A percentile compares a stretch with the other conserved stretches of the same genome.
phyloP scores from a whole-genome alignment of 345 rosid species.

The Syzygium aromaticum region DNA sequence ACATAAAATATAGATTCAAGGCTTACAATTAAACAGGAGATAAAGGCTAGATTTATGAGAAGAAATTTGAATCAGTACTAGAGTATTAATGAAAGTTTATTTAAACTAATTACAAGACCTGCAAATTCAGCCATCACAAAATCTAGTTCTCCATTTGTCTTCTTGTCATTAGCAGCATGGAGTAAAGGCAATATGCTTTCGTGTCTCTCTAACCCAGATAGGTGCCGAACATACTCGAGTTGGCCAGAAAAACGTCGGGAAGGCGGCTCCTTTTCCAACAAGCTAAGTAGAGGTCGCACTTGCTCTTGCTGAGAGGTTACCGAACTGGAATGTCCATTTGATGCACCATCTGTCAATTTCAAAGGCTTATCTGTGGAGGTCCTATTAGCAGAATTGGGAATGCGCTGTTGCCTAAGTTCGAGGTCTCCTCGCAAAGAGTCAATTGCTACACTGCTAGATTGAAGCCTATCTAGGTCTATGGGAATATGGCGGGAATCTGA shows the following conservation, averaged over 20 bases:
- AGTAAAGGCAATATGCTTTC: constrained; percentile 82
- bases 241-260: constrained; percentile 83
- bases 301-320: constrained; percentile 53
- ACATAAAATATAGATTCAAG: background rate
- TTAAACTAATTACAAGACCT: constrained; percentile 25
- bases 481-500: constrained; percentile 33
- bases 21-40: background rate
- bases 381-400: constrained; percentile 38
- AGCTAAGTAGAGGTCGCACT: constrained; percentile 95
- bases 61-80: background rate
- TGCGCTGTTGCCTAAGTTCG: constrained; percentile 51
- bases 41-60: background rate
- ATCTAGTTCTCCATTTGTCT: constrained; percentile 84
- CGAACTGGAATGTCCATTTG: constrained; percentile 45
- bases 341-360: constrained; percentile 51
- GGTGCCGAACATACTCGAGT: constrained; percentile 70
- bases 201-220: constrained; percentile 85
- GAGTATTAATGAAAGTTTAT: background rate
- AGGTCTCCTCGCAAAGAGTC: constrained; percentile 41
- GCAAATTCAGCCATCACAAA: constrained; percentile 95
- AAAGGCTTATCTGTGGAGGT: constrained; percentile 68
- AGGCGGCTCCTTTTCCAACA: constrained; percentile 97
- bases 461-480: constrained; percentile 55
- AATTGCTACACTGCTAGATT: constrained; percentile 39
- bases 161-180: constrained; percentile 84